phyloP scores from a whole-genome alignment of 2,329 filamentous ascomycete species.

The Camptophora hylomeconis region DNA sequence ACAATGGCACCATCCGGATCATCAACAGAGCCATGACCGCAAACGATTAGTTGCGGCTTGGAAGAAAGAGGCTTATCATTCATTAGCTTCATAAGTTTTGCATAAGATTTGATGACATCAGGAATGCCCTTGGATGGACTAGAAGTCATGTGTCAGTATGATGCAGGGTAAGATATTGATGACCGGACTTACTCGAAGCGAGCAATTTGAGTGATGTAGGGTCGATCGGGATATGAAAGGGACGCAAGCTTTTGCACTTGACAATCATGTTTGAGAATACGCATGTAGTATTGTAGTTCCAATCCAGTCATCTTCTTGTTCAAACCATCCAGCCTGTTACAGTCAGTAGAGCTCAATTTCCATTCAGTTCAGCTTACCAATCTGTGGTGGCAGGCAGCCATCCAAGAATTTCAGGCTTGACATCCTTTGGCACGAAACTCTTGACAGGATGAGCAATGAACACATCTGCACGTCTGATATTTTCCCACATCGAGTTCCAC shows the following conservation, averaged over 20 bases:
- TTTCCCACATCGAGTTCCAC: constrained; percentile 63
- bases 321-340: constrained; percentile 56
- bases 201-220: constrained; percentile 67
- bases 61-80: constrained; percentile 35
- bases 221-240: constrained; percentile 45
- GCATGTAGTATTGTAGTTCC: constrained; percentile 60
- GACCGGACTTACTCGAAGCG: too few species aligned
- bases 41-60: constrained; percentile 60
- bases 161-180: too few species aligned
- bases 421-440: constrained; percentile 57
- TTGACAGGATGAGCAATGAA: constrained; percentile 75
- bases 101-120: constrained; percentile 63
- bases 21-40: constrained; percentile 67
- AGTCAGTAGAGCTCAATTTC: constrained; percentile 1
- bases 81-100: constrained; percentile 53
- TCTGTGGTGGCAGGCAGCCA: constrained; percentile 74
- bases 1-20: constrained; percentile 64
- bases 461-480: constrained; percentile 57
- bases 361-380: constrained; percentile 37
- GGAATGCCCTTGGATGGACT: constrained; percentile 70
- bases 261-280: constrained; percentile 56
- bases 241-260: constrained; percentile 37
- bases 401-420: constrained; percentile 53
- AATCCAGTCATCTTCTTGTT: constrained; percentile 62
- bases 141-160: too few species aligned